Evolutionary conservation across 139 green algal species (phyloP), one percentile per base, ranked within the genome.

Genomic region (Nannochloris sp.): DNA sequence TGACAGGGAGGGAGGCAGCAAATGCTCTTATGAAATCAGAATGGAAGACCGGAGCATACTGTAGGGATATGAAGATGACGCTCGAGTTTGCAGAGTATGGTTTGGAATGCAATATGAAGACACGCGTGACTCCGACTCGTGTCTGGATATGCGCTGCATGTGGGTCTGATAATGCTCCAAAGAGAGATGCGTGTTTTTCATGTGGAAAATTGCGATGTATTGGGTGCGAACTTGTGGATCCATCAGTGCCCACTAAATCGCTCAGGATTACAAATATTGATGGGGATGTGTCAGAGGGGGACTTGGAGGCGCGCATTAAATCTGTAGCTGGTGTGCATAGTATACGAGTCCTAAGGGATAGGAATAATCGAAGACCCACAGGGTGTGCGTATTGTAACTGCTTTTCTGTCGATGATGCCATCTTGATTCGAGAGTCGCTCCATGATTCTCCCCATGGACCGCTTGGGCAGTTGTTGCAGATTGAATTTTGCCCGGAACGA

Each of bases 291-390:
- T 71, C 58, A 17, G 79, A 90, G 68, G 77, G 87, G 33, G 69
- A 57, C 30, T 66, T 91, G 65, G 69, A 83, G 2, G 56, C 66
- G 33, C 30, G 81, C 2, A 69, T 86, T n/a, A 55, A 57, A 9
- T 63, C 67, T 5, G 43, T 78, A 3, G 71, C 71, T 23, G 62
- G 68, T 11, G 74, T 89, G 31, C 70, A 77, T 14, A 83, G 87
- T 31, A 71, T 92, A 59, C 74, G 85, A 36, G 46, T 92, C 28
- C 70, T 92, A 62, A 59, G 70, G 23, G 83, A 92, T 70, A 84
- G 83, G 43, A 77, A 65, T 49, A 89, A 77, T 0, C 79, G 79
- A 6, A 70, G 63, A 12, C 79, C 77, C 4, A 63, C 69, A 40
- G 33, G 33, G 9, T 40, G 9, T 40, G 33, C 33, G 11, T 29